phyloP scores from a whole-genome alignment of 306 rosid genomes.

The Chamaecrista fasciculata region DNA sequence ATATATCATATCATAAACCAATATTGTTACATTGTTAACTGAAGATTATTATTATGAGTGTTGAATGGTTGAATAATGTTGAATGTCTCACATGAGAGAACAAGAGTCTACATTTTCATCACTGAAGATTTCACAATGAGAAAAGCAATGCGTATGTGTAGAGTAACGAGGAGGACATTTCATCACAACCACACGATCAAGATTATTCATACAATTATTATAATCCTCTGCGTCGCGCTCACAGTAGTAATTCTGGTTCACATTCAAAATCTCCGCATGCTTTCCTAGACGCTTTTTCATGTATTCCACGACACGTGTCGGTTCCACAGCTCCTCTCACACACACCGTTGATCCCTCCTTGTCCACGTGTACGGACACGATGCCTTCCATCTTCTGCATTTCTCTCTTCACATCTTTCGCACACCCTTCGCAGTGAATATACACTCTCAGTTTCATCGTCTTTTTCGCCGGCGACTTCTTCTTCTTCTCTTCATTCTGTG shows the following conservation, averaged over 20 bases:
- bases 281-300: slow-evolving; percentile 54
- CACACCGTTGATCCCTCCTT: slow-evolving; percentile 50
- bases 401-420: slow-evolving; percentile 47
- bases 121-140: slow-evolving; percentile 52
- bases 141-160: slow-evolving; percentile 35
- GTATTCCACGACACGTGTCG: slow-evolving; percentile 36
- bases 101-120: slow-evolving; percentile 80
- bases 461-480: slow-evolving; percentile 39
- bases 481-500: slow-evolving; percentile 20
- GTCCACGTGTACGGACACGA: slow-evolving; percentile 48
- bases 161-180: slow-evolving; percentile 64
- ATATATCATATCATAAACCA: too few relatives aligned
- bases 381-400: slow-evolving; percentile 60
- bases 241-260: slow-evolving; percentile 25
- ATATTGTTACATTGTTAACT: too few relatives aligned
- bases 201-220: too few relatives aligned
- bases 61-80: background rate
- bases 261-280: slow-evolving; percentile 52
- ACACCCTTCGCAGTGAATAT: slow-evolving; percentile 76
- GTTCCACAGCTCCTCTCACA: slow-evolving; percentile 59
- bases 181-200: slow-evolving; percentile 12
- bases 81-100: slow-evolving; percentile 50
- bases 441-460: slow-evolving; percentile 43
- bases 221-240: too few relatives aligned
- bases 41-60: background rate